Base-by-base conservation (phyloP, 129 eudicot genomes). In the Apium graveolens region DNA sequence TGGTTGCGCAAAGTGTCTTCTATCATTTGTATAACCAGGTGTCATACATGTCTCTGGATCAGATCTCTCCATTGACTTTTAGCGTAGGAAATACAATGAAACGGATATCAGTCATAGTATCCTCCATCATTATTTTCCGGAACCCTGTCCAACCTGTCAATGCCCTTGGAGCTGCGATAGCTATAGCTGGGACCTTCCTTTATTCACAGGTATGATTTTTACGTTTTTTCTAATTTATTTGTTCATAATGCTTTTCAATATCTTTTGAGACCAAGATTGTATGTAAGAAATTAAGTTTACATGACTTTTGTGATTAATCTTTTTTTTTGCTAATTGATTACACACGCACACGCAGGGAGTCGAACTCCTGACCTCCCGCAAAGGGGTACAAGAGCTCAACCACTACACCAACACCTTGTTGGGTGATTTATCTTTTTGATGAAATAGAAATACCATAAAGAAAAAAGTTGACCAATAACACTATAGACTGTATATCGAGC, bases 71-170 rank as follows among this genome's bases (percentile, higher is more conserved):
- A 63, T 83, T 88, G 81, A 88, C 91, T 53, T 88, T 88, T 78
- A 88, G 92, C 46, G 78, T 88, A 3, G 92, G 92, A 80, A 88
- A 88, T 66, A 88, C 92, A 46, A 86, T 88, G 92, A 88, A 88
- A 81, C 85, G 92, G 63, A 88, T 88, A 74, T 88, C 92, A 13
- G 92, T 88, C 66, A 88, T 88, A 9, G 90, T 88, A 72, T 84
- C 92, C 49, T 88, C 90, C 46, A 88, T 88, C 69, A 88, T 88
- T 51, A 88, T 88, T 53, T 88, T 88, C 62, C 86, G 79, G 49
- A 88, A 87, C 44, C 92, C 92, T 75, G 72, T 88, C 78, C 88
- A 75, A 76, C 88, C 90, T 11, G 78, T 86, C 82, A 88, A 88
- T 38, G 88, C 92, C 27, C 81, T 88, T 69, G 92, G 92, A 73